Evolutionary conservation across 225 moss, liverwort and hornwort genomes (phyloP).

Genomic region (Pleurozium schreberi): DNA sequence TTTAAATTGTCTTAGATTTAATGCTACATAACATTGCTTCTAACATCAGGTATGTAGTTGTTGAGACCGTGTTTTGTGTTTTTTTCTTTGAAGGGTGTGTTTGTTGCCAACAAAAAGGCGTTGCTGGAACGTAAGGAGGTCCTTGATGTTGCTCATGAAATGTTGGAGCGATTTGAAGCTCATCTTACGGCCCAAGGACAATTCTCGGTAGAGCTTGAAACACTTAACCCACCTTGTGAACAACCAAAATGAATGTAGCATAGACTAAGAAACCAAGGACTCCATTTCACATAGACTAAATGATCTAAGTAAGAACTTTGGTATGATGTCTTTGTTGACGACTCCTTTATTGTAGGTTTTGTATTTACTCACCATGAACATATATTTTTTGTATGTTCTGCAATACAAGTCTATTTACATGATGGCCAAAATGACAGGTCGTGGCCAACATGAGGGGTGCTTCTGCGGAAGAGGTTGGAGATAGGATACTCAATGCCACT

Average conservation of each 20-base stretch:
- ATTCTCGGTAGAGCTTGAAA: constrained; percentile 45
- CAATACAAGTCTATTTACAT: neutral
- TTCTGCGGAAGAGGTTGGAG: constrained; percentile 76
- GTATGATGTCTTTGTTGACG: neutral
- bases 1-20: neutral
- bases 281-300: neutral
- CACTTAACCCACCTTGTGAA: neutral
- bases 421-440: constrained; percentile 25
- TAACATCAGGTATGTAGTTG: neutral
- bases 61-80: neutral
- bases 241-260: neutral
- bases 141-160: constrained; percentile 74
- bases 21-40: neutral
- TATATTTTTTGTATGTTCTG: neutral
- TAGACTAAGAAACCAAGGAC: neutral
- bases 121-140: constrained; percentile 65
- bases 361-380: neutral
- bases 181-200: constrained; percentile 84
- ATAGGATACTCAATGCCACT: constrained; percentile 36
- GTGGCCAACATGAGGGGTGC: constrained; percentile 85
- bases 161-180: constrained; percentile 96
- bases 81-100: constrained; percentile 49
- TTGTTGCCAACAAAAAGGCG: constrained; percentile 79
- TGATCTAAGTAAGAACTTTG: neutral
- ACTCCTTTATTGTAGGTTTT: neutral